Evolutionary conservation across 2,329 filamentous ascomycete genomes (phyloP), one percentile per base, ranked within the genome.

Genomic region (Lachnellula arida): DNA sequence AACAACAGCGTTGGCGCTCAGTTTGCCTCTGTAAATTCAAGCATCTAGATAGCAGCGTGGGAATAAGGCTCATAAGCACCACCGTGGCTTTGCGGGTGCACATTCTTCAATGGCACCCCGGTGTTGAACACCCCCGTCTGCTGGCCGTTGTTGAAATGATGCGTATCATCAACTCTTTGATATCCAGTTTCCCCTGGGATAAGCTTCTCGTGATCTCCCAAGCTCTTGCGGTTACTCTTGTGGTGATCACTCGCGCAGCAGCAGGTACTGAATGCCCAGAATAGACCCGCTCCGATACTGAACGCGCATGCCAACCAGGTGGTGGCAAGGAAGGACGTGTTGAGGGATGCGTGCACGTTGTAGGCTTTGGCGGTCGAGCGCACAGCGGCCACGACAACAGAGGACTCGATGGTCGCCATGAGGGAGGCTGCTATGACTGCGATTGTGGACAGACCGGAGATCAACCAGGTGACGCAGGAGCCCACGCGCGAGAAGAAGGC

Each of bases 221-320:
- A 49, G 46, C 55, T 60, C 12, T 54, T 35, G 14, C 59, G 34
- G 50, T 32, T 57, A 22, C 39, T 56, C 25, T 56, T 63, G 22
- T 60, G 48, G 51, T 60, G 56, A 25, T 65, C 56, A 14, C 61
- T 23, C 1, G 59, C 63, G 79, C 92, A 96, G 84, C 92, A 97
- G 86, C 93, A 97, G 67, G 88, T 82, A 72, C 86, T 90, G 72
- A 95, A 84, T 68, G 92, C 76, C 93, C 94, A 97, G 86, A 97
- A 97, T 70, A 96, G 74, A 61, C 82, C 84, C 7, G 88, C 87
- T 43, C 73, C 89, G 35, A 94, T 70, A 59, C 87, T 86, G 70
- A 95, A 91, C 28, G 82, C 88, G 40, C 87, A 86, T 44, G 86
- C 86, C 58, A 97, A 78, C 90, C 92, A 97, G 65, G 88, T 82